Percentiles rank a stretch among this genome's conserved stretches.
phyloP scores from a whole-genome alignment of 2,329 filamentous ascomycete species.

The Neurospora crassa region DNA sequence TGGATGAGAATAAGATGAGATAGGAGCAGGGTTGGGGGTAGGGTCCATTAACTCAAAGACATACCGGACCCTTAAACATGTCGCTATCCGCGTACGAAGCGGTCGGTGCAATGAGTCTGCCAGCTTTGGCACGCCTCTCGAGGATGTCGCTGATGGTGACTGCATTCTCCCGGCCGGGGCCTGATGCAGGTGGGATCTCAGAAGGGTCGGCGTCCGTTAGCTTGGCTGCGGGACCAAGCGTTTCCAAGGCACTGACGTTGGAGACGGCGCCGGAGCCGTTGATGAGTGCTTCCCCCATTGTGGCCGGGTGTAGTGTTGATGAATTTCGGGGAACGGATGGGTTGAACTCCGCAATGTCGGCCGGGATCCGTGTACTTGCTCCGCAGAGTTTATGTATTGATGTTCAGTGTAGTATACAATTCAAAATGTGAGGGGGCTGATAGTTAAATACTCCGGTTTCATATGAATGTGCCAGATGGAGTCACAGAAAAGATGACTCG shows the following conservation, averaged over 20 bases:
- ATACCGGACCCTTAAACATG: conserved; percentile 69
- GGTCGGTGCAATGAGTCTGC: conserved; percentile 62
- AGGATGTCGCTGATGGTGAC: conserved; percentile 58
- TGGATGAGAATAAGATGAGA: not conserved
- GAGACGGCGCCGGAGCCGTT: not conserved
- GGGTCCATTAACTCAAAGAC: conserved; percentile 15
- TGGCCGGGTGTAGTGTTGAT: not conserved
- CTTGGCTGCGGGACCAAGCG: not conserved
- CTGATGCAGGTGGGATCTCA: not conserved
- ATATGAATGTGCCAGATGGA: not conserved
- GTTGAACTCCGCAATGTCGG: not conserved
- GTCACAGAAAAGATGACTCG: not conserved
- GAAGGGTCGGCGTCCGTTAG: not conserved
- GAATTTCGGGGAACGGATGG: not conserved
- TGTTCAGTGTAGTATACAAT: not conserved
- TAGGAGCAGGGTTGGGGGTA: no score
- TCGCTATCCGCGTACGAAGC: conserved; percentile 72
- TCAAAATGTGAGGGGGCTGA: not conserved
- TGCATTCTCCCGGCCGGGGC: not conserved
- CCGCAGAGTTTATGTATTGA: not conserved
- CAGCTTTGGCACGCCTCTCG: conserved; percentile 59
- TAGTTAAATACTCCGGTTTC: not conserved
- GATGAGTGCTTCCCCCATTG: not conserved
- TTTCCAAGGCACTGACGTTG: not conserved
- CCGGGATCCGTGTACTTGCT: not conserved